Percentiles rank a stretch among this genome's conserved stretches.
Conservation (phyloP, 2,329 filamentous ascomycete species). For the Mariannaea sp. region DNA sequence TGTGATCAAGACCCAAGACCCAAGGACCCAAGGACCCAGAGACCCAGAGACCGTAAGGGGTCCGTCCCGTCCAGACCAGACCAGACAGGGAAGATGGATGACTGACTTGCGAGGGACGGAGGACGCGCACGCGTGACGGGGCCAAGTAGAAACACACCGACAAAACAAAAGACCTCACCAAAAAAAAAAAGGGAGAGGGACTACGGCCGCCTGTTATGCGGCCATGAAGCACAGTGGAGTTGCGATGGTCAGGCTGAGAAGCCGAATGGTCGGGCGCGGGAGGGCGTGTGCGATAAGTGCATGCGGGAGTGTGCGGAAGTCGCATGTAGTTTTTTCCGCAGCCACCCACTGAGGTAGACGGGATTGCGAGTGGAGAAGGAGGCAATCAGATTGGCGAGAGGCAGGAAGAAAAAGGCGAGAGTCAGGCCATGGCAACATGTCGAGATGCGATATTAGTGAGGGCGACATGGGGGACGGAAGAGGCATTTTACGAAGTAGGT, state of each 20-base stretch:
- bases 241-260: conserved; percentile 34
- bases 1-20: conserved; percentile 32
- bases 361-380: conserved; percentile 21
- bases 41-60: too few species aligned
- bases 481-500: too few species aligned
- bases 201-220: conserved; percentile 42
- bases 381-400: conserved; percentile 28
- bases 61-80: conserved; percentile 24
- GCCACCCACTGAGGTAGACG: conserved; percentile 33
- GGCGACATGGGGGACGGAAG: conserved; percentile 7
- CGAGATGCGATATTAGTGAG: conserved; percentile 22
- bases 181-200: conserved; percentile 32
- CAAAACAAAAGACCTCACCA: conserved; percentile 40
- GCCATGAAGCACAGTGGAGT: conserved; percentile 44
- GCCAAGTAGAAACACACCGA: conserved; percentile 44
- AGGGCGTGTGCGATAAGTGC: conserved; percentile 22
- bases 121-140: conserved; percentile 39
- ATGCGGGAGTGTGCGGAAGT: conserved; percentile 30
- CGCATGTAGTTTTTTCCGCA: conserved; percentile 26
- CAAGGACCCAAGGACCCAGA: too few species aligned
- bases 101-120: conserved; percentile 16
- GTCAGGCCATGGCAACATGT: conserved; percentile 28
- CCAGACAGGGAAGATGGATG: conserved; percentile 30
- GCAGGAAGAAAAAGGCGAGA: conserved; percentile 15
- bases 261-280: conserved; percentile 33